These are phyloP conservation scores for Sextonia rubra DNA, from an alignment of 164 flowering plant genomes.

Conservation along the genomic window DNA sequence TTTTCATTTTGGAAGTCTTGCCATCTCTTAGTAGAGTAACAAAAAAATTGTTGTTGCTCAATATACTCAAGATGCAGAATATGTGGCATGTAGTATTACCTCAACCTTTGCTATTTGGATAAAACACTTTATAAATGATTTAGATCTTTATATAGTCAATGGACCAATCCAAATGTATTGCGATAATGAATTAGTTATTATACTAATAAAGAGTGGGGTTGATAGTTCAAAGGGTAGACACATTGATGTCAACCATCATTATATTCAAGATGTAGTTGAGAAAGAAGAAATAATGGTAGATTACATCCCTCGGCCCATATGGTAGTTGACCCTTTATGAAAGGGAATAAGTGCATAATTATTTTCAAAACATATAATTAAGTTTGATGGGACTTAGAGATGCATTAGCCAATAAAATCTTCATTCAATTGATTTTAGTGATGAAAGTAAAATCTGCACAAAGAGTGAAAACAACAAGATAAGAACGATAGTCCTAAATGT, in stretches of 20 bases:
- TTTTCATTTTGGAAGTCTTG: not conserved
- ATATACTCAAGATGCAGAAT: not conserved
- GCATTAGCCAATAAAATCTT: too few relatives aligned
- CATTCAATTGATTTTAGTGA: too few relatives aligned
- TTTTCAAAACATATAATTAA: not conserved
- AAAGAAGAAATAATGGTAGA: not conserved
- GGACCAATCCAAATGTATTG: not conserved
- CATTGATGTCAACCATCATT: not conserved
- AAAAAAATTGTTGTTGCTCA: not conserved
- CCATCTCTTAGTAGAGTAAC: not conserved
- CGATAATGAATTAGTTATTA: not conserved
- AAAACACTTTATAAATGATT: not conserved
- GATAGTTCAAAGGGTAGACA: not conserved
- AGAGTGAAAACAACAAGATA: too few relatives aligned
- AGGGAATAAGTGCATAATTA: not conserved
- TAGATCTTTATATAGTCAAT: not conserved
- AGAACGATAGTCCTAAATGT: too few relatives aligned
- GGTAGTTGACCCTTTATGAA: not conserved
- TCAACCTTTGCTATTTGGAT: not conserved
- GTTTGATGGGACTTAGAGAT: not conserved
- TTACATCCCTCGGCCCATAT: not conserved
- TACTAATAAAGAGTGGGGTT: not conserved
- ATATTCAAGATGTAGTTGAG: not conserved
- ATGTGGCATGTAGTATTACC: not conserved
- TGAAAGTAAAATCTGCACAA: too few relatives aligned